Conservation (phyloP, 1,284 basidiomycete genomes). For the Anthracocystis walkeri region DNA sequence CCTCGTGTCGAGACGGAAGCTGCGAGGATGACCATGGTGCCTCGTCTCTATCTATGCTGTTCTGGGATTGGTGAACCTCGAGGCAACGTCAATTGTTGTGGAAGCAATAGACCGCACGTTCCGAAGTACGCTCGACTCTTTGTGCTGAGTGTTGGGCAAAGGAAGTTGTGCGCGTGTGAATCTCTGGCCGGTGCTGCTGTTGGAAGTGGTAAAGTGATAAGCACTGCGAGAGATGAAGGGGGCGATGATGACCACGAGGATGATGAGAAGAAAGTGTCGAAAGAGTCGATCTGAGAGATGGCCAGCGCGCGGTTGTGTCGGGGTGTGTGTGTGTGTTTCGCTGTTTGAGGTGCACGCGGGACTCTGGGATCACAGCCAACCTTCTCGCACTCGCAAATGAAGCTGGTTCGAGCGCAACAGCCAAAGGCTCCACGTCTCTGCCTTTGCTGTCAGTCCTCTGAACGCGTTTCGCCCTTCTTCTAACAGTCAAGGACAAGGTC, state of each 20-base stretch:
- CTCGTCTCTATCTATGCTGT: not conserved
- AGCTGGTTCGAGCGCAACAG: conserved; percentile 44
- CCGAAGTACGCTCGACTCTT: no score
- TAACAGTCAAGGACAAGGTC: not conserved
- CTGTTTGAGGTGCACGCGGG: conserved; percentile 14
- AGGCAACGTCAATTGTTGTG: not conserved
- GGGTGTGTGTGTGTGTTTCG: conserved; percentile 9
- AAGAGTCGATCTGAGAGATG: conserved; percentile 14
- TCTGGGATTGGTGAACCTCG: not conserved
- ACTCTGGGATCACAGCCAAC: not conserved
- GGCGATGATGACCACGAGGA: conserved; percentile 1
- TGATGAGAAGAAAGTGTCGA: conserved; percentile 24
- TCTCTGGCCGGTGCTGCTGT: not conserved
- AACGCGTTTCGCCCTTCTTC: conserved; percentile 18
- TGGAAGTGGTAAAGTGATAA: no score
- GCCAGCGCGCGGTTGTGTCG: conserved; percentile 12
- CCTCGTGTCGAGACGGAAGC: conserved; percentile 93
- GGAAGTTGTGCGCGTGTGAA: not conserved
- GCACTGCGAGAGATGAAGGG: not conserved
- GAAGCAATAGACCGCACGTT: no score
- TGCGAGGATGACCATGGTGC: conserved; percentile 81
- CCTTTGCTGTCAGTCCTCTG: not conserved
- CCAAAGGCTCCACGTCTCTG: conserved; percentile 41
- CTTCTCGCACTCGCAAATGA: conserved; percentile 2
- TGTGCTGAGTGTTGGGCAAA: not conserved